Evolutionary conservation across 2,329 filamentous ascomycete genomes (phyloP), one percentile per base, ranked within the genome.

Genomic region (Fusarium secorum): DNA sequence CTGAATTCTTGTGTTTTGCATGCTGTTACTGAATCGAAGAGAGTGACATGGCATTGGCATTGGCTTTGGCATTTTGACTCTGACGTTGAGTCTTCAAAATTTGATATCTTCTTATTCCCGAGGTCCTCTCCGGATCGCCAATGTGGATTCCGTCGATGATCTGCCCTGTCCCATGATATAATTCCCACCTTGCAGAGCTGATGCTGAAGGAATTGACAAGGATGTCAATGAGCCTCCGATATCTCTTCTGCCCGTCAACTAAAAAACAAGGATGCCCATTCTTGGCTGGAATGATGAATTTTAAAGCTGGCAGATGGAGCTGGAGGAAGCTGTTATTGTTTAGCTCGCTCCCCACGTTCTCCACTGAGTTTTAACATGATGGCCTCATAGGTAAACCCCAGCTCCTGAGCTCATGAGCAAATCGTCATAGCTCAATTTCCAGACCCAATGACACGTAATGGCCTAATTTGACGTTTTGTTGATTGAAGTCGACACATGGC

Each of bases 241-340:
- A 49, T 44, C 46, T 54, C 30, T 54, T 36, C 45, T 57, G 56
- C 11, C 45, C 36, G 63, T 59, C 48, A 33, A 53, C 53, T 17
- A 11, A 49, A 58, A 71, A 66, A 52, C 69, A 71, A 69, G 69
- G 60, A 72, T 72, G 41, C 11, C 24, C 51, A 14, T 33, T 61
- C 65, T 66, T 72, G 65, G 69, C 69, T 72, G 69, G 69, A 72
- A 72, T 72, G 69, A 72, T 72, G 65, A 41, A 46, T 53, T 30
- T n/a, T 59, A 45, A 49, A 65, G 58, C 33, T 48, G 39, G 38
- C 17, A 46, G 48, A 35, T 65, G 46, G 42, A 65, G 65, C 59
- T 69, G 33, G 38, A 49, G 32, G 8, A 49, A 26, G 44, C 20
- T 30, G 26, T 51, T 51, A 32, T 49, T 63, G 45, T 35, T 49